A percentile compares a stretch with the other conserved stretches of the same genome.
These are phyloP conservation scores for Medicago lupulina DNA, from an alignment of 306 rosid genomes.

Conservation along the genomic window DNA sequence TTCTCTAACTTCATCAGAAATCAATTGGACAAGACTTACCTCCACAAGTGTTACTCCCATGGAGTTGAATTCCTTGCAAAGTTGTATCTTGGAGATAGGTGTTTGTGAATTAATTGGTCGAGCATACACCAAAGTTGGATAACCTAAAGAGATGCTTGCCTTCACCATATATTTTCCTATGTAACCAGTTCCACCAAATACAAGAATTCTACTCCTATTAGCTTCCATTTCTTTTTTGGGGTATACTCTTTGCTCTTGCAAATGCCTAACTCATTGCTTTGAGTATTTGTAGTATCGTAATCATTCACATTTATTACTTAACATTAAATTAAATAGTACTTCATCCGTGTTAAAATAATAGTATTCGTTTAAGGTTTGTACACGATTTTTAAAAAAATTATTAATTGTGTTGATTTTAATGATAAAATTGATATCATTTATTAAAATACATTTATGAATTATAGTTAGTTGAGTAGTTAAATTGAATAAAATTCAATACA, in stretches of 20 bases:
- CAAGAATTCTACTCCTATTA: slow-evolving; percentile 33
- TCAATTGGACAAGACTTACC: not conserved
- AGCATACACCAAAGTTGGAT: slow-evolving; percentile 49
- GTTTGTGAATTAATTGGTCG: slow-evolving; percentile 36
- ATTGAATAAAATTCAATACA: too few relatives aligned
- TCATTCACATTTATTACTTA: too few relatives aligned
- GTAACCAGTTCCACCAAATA: slow-evolving; percentile 60
- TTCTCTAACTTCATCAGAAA: too few relatives aligned
- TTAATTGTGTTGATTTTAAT: too few relatives aligned
- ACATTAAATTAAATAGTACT: too few relatives aligned
- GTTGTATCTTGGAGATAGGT: slow-evolving; percentile 31
- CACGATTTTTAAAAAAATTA: too few relatives aligned
- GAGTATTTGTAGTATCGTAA: not conserved
- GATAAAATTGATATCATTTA: too few relatives aligned
- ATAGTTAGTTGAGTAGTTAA: too few relatives aligned
- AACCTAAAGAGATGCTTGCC: slow-evolving; percentile 47
- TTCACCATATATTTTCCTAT: slow-evolving; percentile 48
- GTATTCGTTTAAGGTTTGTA: too few relatives aligned
- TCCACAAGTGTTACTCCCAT: slow-evolving; percentile 44
- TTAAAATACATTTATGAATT: too few relatives aligned
- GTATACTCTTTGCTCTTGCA: not conserved
- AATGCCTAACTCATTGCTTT: not conserved
- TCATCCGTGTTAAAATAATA: too few relatives aligned
- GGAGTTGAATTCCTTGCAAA: slow-evolving; percentile 35
- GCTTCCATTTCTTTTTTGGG: slow-evolving; percentile 18